Conservation (phyloP, 2,329 filamentous ascomycete species). For the Alternaria ethzedia region DNA sequence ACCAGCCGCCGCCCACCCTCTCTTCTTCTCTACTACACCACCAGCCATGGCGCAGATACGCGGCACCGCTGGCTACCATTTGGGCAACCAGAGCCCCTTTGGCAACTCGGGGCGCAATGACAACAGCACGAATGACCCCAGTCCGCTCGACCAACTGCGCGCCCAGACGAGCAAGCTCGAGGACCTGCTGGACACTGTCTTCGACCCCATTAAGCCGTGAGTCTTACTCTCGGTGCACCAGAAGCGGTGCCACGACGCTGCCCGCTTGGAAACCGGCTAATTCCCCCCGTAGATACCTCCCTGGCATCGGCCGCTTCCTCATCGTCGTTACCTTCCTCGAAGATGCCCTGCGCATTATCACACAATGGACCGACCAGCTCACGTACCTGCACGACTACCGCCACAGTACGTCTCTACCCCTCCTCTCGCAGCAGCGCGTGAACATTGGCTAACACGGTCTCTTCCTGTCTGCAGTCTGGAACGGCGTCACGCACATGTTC, state of each 20-base stretch:
- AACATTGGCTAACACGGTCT: conserved; percentile 26
- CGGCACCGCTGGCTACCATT: conserved; percentile 78
- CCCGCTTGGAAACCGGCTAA: conserved; percentile 26
- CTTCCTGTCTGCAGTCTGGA: conserved; percentile 68
- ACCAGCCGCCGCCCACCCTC: conserved; percentile 26
- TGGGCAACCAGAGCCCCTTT: conserved; percentile 76
- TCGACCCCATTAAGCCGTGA: conserved; percentile 94
- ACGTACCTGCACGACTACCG: conserved; percentile 91
- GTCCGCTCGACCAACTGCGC: conserved; percentile 84
- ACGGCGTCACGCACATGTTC: conserved; percentile 89
- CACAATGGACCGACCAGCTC: conserved; percentile 96
- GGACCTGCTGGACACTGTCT: conserved; percentile 83
- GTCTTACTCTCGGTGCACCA: conserved; percentile 49
- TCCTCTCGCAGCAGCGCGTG: not conserved
- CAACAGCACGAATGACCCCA: conserved; percentile 68
- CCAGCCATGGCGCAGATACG: conserved; percentile 64
- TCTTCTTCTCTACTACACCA: conserved; percentile 24
- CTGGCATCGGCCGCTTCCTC: conserved; percentile 92
- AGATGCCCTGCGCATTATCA: conserved; percentile 93
- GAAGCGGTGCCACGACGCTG: not conserved
- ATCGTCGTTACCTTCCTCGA: conserved; percentile 99
- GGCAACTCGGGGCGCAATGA: conserved; percentile 65
- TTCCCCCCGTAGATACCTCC: conserved; percentile 74
- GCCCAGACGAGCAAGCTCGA: conserved; percentile 99
- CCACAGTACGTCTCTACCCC: conserved; percentile 68